Evolutionary conservation across 257 asterid genomes (phyloP), one percentile per base, ranked within the genome.

Genomic region (Solanum dulcamara): DNA sequence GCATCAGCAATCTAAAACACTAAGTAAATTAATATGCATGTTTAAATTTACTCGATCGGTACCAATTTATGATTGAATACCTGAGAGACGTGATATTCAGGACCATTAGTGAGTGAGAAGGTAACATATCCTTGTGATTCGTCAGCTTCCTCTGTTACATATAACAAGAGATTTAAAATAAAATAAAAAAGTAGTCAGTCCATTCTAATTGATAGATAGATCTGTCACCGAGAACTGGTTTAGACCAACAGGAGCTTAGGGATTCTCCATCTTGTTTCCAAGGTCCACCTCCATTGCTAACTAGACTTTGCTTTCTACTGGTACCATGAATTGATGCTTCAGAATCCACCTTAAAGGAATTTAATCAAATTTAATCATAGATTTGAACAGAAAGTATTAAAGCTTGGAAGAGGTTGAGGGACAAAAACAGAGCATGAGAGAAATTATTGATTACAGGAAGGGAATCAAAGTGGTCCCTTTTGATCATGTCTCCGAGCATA

Each of bases 41-140:
- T 1, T n/a, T 60, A 1, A 10, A 42, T 42, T 42, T 1, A 42
- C 2, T 6, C 3, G 9, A 7, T 7, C 3, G 37, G 38, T 1
- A 24, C 2, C 9, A 60, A 60, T 24, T 6, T 2, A 28, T 13
- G 38, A 2, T 64, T 67, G 44, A 32, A 67, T 67, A 33, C 99
- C 99, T 97, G 99, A n/a, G 99, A 97, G 85, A 95, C 96, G 83
- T 97, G 99, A 89, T 97, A 95, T 86, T 97, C 99, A 32, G 99
- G 99, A 89, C 99, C 99, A n/a, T 94, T 95, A 33, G 98, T 95
- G 85, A 97, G 90, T 7, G 99, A 97, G 92, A 97, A 95, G 74
- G 93, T 93, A 85, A 94, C 97, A 84, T 86, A 90, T 26, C 99
- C 98, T 87, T 90, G 94, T 2, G 95, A 89, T 84, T 97, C 92